These are phyloP conservation scores for Cyclostephanos invisitatus DNA, from an alignment of 108 stramenopile genomes.

Conservation along the genomic window DNA sequence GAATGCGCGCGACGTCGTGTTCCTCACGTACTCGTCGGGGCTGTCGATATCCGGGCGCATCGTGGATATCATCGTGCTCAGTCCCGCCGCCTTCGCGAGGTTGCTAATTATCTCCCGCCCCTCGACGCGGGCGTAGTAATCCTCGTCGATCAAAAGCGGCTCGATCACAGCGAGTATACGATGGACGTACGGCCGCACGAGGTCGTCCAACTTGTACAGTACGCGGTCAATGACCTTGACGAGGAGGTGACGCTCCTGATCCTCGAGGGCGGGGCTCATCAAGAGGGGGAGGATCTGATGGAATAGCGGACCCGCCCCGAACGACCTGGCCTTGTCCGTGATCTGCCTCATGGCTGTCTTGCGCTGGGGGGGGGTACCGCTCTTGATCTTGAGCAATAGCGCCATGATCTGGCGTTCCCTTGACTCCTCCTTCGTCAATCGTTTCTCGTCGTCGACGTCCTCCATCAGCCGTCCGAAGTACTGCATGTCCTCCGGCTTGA, in stretches of 20 bases:
- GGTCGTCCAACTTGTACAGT: conserved; percentile 96
- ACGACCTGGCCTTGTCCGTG: conserved; percentile 91
- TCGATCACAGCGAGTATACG: conserved; percentile 97
- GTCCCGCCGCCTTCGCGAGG: conserved; percentile 98
- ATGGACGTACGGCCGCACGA: conserved; percentile 96
- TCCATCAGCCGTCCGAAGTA: conserved; percentile 97
- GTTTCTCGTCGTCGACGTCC: conserved; percentile 68
- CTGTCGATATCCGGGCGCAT: conserved; percentile 99
- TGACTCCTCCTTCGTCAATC: conserved; percentile 78
- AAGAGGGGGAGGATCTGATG: conserved; percentile 97
- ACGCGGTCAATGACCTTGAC: conserved; percentile 99
- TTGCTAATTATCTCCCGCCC: conserved; percentile 99
- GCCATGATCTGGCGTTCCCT: conserved; percentile 91
- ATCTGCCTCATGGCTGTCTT: conserved; percentile 99
- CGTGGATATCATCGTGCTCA: conserved; percentile 99
- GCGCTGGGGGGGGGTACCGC: conserved; percentile 97
- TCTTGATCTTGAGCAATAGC: conserved; percentile 96
- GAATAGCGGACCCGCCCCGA: conserved; percentile 97
- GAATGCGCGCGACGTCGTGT: conserved; percentile 97
- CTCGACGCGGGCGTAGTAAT: conserved; percentile 98
- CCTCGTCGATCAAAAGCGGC: conserved; percentile 98
- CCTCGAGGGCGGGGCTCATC: conserved; percentile 97
- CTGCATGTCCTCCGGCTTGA: conserved; percentile 99
- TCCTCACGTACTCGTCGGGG: conserved; percentile 97
- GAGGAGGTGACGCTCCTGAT: conserved; percentile 98